phyloP scores from a whole-genome alignment of 139 green algal genomes.

The Microglena sp. region DNA sequence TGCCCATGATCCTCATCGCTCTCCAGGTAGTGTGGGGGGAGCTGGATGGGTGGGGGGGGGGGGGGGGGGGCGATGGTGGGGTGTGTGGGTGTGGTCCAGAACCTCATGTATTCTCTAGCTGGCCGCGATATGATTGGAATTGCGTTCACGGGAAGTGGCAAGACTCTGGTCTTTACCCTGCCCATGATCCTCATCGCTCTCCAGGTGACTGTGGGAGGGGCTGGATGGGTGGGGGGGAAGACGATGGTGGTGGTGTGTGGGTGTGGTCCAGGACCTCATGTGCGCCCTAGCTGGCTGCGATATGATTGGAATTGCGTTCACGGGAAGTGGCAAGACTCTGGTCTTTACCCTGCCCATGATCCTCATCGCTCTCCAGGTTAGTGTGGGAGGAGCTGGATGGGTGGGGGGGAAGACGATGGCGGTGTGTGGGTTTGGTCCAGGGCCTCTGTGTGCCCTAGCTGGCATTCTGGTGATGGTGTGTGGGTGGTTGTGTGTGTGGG shows the following conservation, averaged over 20 bases:
- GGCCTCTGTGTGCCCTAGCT: no score
- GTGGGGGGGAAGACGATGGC: not conserved
- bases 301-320: constrained; percentile 99
- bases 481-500: no score
- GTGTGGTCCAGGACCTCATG: constrained; percentile 76
- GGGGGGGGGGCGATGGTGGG: no score
- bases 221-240: not conserved
- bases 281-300: constrained; percentile 85
- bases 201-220: constrained; percentile 29
- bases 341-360: constrained; percentile 90
- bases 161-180: constrained; percentile 91
- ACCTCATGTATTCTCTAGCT: no score
- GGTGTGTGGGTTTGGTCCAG: no score
- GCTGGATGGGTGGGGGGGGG: not conserved
- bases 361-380: constrained; percentile 69
- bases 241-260: no score
- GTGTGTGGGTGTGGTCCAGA: no score
- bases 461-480: no score
- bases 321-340: constrained; percentile 90
- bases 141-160: constrained; percentile 90
- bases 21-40: constrained; percentile 40
- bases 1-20: constrained; percentile 85
- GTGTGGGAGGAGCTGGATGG: not conserved
- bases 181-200: constrained; percentile 83
- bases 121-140: constrained; percentile 98